Evolutionary conservation across 1,139 yeast genomes (phyloP).

Genomic region (Hansenula anomala): DNA sequence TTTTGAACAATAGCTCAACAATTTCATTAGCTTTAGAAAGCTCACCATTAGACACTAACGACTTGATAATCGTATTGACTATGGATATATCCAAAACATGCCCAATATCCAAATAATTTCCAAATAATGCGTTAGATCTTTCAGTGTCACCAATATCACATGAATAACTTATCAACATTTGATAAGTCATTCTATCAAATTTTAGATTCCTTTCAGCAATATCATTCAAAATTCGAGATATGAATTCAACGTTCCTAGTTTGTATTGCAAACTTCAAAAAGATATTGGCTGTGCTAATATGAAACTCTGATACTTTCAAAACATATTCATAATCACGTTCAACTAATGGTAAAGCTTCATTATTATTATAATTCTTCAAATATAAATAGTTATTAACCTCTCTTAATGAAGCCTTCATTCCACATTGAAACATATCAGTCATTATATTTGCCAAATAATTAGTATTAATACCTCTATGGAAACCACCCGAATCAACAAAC

Average conservation of each 20-base stretch:
- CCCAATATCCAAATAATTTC: not conserved
- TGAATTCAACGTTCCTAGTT: conserved; percentile 19
- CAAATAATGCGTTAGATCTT: not conserved
- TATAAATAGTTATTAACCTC: conserved; percentile 32
- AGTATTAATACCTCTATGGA: conserved; percentile 2
- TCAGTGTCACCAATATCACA: not conserved
- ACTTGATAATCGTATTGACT: not conserved
- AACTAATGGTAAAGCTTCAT: conserved; percentile 12
- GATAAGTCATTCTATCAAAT: conserved; percentile 1
- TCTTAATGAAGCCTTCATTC: conserved; percentile 12
- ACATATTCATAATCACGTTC: conserved; percentile 19
- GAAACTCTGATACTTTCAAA: conserved; percentile 13
- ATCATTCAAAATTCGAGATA: conserved; percentile 13
- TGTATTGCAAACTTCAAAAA: conserved; percentile 28
- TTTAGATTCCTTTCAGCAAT: not conserved
- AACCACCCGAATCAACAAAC: conserved; percentile 21
- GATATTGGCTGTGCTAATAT: conserved; percentile 18
- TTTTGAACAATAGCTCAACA: not conserved
- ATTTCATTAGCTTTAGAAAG: not conserved
- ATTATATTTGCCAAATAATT: conserved; percentile 29
- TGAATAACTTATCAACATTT: not conserved
- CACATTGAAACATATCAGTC: conserved; percentile 26
- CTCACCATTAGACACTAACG: not conserved
- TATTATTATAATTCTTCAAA: conserved; percentile 31
- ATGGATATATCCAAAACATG: not conserved